These are phyloP conservation scores for Clonostachys chloroleuca DNA, from an alignment of 2,329 filamentous ascomycete genomes.

Conservation along the genomic window DNA sequence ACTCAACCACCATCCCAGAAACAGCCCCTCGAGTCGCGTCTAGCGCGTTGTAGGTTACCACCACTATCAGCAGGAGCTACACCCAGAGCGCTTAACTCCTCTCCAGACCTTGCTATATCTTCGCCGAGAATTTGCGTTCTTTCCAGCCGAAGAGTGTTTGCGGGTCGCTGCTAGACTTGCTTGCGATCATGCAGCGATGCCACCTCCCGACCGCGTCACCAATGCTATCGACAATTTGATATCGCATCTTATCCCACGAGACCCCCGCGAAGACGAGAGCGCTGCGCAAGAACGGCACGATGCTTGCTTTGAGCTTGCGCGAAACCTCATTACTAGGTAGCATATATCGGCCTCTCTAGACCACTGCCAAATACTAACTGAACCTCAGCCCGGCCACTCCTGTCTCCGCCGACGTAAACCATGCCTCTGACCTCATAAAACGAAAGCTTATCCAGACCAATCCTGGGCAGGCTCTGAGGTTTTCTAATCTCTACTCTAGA, in stretches of 20 bases:
- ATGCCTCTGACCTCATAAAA: slow-evolving; percentile 90
- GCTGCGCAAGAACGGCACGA: slow-evolving; percentile 65
- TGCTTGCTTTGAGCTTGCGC: slow-evolving; percentile 48
- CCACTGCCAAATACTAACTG: neutral
- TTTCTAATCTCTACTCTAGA: slow-evolving; percentile 86
- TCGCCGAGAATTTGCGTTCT: too few species aligned
- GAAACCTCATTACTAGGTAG: slow-evolving; percentile 47
- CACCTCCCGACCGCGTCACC: slow-evolving; percentile 62
- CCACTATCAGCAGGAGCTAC: too few species aligned
- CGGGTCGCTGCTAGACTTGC: neutral
- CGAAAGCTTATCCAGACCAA: slow-evolving; percentile 78
- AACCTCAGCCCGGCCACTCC: slow-evolving; percentile 38
- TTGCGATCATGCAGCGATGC: slow-evolving; percentile 46
- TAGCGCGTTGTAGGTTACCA: too few species aligned
- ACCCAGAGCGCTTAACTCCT: too few species aligned
- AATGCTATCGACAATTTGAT: slow-evolving; percentile 78
- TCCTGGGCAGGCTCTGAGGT: slow-evolving; percentile 73
- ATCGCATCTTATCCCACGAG: slow-evolving; percentile 64
- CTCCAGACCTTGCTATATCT: too few species aligned
- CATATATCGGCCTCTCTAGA: slow-evolving; percentile 5
- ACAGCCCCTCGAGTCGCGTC: too few species aligned
- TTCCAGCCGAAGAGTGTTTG: too few species aligned
- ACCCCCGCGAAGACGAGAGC: slow-evolving; percentile 63
- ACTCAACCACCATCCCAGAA: too few species aligned
- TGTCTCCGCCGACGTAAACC: slow-evolving; percentile 72